These are phyloP conservation scores for Caloboletus firmus DNA, from an alignment of 1,284 basidiomycete genomes.

Conservation along the genomic window DNA sequence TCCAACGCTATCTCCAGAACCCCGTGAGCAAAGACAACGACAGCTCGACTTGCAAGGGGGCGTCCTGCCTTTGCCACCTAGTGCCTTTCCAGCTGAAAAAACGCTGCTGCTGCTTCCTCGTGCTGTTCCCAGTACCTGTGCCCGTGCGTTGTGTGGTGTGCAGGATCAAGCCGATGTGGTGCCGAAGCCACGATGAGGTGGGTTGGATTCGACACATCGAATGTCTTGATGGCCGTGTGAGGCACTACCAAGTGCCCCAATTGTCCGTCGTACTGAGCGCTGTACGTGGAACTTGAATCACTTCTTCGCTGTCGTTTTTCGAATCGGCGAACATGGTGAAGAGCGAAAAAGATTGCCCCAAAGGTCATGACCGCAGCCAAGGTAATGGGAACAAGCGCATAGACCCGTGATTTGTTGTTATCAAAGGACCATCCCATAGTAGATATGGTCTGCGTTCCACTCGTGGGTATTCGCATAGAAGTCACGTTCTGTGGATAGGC, in stretches of 20 bases:
- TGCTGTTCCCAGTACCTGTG: too few species aligned
- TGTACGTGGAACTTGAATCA: too few species aligned
- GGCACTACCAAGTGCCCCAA: neutral
- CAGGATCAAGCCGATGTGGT: neutral
- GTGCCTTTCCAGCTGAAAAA: too few species aligned
- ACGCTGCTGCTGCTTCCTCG: too few species aligned
- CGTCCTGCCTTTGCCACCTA: too few species aligned
- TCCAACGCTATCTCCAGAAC: too few species aligned
- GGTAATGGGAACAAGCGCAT: constrained; percentile 7
- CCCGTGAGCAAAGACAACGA: too few species aligned
- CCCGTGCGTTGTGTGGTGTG: too few species aligned
- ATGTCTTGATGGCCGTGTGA: neutral
- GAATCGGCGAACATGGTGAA: neutral
- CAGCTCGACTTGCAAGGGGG: too few species aligned
- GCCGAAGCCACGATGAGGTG: neutral
- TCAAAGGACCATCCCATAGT: constrained; percentile 7
- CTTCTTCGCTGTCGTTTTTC: neutral
- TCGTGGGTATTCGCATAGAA: neutral
- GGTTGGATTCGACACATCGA: neutral
- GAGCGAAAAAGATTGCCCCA: neutral
- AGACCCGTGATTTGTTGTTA: neutral
- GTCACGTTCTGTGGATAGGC: constrained; percentile 6
- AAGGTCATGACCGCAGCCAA: neutral
- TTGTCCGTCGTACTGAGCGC: neutral
- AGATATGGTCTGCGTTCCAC: neutral